Conservation (phyloP, 169 alveolate genomes). For the Plasmodium billcollinsi region DNA sequence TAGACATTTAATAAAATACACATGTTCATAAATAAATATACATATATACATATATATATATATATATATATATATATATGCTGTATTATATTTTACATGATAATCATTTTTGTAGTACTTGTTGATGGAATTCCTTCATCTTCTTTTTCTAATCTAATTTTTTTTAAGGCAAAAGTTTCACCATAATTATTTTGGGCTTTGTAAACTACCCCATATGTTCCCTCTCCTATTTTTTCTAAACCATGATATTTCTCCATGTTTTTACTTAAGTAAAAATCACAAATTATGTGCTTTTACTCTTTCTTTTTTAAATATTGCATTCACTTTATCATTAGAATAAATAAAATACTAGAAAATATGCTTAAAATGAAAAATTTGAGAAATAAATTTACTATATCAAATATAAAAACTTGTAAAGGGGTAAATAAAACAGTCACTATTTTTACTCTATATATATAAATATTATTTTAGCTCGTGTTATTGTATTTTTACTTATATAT, state of each 20-base stretch:
- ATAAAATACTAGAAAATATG: conserved; percentile 8
- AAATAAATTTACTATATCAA: no score
- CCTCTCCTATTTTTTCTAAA: conserved; percentile 98
- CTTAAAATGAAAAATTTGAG: conserved; percentile 4
- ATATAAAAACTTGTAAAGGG: no score
- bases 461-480: no score
- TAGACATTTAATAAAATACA: no score
- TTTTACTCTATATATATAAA: no score
- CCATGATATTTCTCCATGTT: conserved; percentile 94
- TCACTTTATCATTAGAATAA: conserved; percentile 54
- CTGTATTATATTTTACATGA: background rate
- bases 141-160: conserved; percentile 98
- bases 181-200: conserved; percentile 93
- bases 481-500: no score
- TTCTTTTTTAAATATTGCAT: conserved; percentile 28
- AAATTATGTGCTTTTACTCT: conserved; percentile 72
- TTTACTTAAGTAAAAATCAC: conserved; percentile 59
- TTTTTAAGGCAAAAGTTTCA: conserved; percentile 96
- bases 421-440: no score
- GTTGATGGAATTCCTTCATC: conserved; percentile 98
- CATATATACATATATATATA: background rate
- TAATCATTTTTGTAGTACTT: conserved; percentile 41
- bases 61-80: background rate
- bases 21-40: background rate
- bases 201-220: conserved; percentile 99